Conservation (phyloP, 2,329 filamentous ascomycete species). For the Stromatinia cepivora region DNA sequence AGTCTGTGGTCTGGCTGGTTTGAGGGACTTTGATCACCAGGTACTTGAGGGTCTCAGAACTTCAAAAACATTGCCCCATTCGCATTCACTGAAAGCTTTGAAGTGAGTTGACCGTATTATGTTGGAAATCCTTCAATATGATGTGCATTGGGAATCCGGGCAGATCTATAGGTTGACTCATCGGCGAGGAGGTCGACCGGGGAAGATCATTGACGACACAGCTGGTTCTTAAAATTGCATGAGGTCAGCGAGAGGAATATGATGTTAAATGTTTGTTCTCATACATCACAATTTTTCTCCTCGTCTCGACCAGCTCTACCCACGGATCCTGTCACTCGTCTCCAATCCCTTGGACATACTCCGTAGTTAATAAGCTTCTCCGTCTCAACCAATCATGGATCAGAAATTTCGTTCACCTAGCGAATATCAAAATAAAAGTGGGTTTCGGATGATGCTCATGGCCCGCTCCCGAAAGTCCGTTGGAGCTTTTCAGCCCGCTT, state of each 20-base stretch:
- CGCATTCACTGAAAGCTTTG: background rate
- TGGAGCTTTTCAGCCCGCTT: background rate
- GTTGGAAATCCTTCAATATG: background rate
- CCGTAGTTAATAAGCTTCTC: too few relatives aligned
- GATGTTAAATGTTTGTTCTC: background rate
- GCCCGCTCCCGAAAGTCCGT: slow-evolving; percentile 6
- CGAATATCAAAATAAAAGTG: background rate
- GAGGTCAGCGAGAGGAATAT: background rate
- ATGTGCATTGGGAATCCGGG: background rate
- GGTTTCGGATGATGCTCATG: background rate
- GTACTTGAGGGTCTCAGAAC: background rate
- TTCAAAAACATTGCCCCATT: background rate
- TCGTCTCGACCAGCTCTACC: background rate
- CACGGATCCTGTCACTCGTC: background rate
- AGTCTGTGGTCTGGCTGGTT: background rate
- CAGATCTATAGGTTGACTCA: background rate
- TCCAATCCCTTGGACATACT: background rate
- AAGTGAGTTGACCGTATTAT: background rate
- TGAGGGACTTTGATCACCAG: background rate
- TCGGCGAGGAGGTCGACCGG: too few relatives aligned
- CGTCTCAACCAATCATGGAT: background rate
- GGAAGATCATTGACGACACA: background rate
- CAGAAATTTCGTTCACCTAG: background rate
- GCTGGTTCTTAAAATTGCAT: background rate
- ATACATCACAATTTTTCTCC: background rate